These are phyloP conservation scores for Trypanosoma scelopori DNA, from an alignment of 208 protist species.

Conservation along the genomic window DNA sequence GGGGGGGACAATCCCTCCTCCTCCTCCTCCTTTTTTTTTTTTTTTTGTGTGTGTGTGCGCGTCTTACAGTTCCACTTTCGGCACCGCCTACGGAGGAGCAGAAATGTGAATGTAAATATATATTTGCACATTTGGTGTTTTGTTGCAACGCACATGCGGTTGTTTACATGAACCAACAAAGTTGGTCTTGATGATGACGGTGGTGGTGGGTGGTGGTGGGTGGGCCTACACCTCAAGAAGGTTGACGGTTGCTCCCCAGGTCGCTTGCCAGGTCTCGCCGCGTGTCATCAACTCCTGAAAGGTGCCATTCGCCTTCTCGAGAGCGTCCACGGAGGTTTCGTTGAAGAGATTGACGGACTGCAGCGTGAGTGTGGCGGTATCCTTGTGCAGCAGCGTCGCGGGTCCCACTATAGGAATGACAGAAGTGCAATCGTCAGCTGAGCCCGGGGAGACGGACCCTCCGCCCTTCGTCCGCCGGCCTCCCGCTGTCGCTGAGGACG, in stretches of 20 bases:
- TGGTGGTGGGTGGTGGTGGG: too few relatives aligned
- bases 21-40: neutral
- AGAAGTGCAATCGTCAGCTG: constrained; percentile 2
- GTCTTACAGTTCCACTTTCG: too few relatives aligned
- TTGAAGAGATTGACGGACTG: constrained; percentile 50
- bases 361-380: constrained; percentile 53
- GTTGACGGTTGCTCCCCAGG: constrained; percentile 57
- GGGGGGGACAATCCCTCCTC: too few relatives aligned
- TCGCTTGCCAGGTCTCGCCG: constrained; percentile 55
- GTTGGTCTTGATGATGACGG: neutral
- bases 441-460: neutral
- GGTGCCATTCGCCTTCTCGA: constrained; percentile 34
- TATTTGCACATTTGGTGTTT: too few relatives aligned
- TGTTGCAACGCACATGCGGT: neutral
- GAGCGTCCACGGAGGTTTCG: constrained; percentile 39
- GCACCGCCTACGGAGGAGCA: too few relatives aligned
- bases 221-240: constrained; percentile 34
- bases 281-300: constrained; percentile 57
- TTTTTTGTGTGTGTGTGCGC: too few relatives aligned
- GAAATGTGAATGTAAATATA: too few relatives aligned
- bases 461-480: constrained; percentile 6
- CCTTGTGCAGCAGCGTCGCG: constrained; percentile 49
- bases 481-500: neutral
- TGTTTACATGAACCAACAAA: neutral
- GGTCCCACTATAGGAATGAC: constrained; percentile 56